Evolutionary conservation across 2,329 filamentous ascomycete genomes (phyloP), one percentile per base, ranked within the genome.

Genomic region (Trichoderma citrinoviride): DNA sequence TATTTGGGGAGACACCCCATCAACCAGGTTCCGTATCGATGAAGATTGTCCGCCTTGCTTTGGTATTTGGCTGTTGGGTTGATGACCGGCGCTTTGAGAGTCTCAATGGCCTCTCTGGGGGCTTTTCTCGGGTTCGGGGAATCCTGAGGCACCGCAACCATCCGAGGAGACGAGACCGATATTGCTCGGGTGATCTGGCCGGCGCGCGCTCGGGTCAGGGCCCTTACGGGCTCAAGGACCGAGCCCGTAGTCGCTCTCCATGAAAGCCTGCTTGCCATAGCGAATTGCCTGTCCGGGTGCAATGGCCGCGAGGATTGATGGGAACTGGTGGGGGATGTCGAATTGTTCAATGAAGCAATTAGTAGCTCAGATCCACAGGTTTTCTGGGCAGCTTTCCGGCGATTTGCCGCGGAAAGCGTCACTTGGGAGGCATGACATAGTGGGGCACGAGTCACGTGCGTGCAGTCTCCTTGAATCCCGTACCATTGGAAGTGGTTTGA

Each of bases 1-100:
- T 97, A 97, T 84, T 97, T 98, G 73, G 95, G 96, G 75, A 99
- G 81, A 79, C 92, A 96, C 71, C 93, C 93, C 87, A 99, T 94
- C 74, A 99, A 82, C 86, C 97, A 99, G 75, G 96, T 88, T 74
- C 95, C 95, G 76, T 99, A 99, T 74, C 88, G 90, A 84, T 99
- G 95, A 76, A 98, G 83, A 75, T 89, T 86, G 70, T 96, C 91
- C 71, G 91, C 87, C 82, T 94, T 95, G 76, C 91, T 89, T 77
- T 90, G 84, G 80, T 93, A 96, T 80, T 95, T 96, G 84, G 98
- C 95, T 78, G 91, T 86, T 41, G 94, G 93, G 80, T 98, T 97
- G 73, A 97, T 85, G 72, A 96, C 81, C 65, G 93, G 90, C 23
- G 83, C 90, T 74, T 91, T 87, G 69, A 97, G 86, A 70, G 86